Base-by-base conservation (phyloP, 176 grass and related monocot species). In the Aegilops umbellulata region DNA sequence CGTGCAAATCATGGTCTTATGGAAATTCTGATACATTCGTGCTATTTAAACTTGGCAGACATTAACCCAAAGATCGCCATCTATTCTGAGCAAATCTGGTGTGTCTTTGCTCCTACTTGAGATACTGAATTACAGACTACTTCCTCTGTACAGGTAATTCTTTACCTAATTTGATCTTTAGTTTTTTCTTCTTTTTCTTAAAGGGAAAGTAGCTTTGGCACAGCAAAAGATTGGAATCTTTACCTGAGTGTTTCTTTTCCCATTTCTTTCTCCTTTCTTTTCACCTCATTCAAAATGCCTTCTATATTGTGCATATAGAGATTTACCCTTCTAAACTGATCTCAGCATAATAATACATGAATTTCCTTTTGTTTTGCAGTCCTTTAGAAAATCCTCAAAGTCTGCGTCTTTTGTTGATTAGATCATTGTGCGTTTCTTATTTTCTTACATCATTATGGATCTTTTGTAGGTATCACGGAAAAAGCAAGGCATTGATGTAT, bases 401-500 rank as follows among this genome's bases (percentile, higher is more conserved):
- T 27, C 63, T 65, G 17, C 68, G 20, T 15, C 29, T 83, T 78
- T 41, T 73, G 53, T 71, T 57, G 39, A 58, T 74, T 74, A 55
- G 76, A 36, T 75, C 55, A 68, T 44, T 60, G 63, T 84, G 55
- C 35, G 49, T 70, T 35, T 73, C 10, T 84, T 31, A 20, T 90
- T 78, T 69, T 27, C 73, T 17, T 82, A 60, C 31, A 26, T 53
- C 22, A 82, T 78, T 65, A 68, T 61, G 30, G 42, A 84, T 78
- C 78, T 74, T 80, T 31, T 71, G 57, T 53, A 95, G 96, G 84
- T 98, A 98, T 75, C 91, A 95, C 83, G 96, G 96, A 69, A 98
- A 95, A 91, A 98, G 96, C 74, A 98, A 98, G 88, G 93, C 93
- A 66, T 89, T 98, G 80, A 95, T 98, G 96, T 95, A 98, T 91